phyloP scores from a whole-genome alignment of 2,329 filamentous ascomycete species.

The Albophoma yamanashiensis region DNA sequence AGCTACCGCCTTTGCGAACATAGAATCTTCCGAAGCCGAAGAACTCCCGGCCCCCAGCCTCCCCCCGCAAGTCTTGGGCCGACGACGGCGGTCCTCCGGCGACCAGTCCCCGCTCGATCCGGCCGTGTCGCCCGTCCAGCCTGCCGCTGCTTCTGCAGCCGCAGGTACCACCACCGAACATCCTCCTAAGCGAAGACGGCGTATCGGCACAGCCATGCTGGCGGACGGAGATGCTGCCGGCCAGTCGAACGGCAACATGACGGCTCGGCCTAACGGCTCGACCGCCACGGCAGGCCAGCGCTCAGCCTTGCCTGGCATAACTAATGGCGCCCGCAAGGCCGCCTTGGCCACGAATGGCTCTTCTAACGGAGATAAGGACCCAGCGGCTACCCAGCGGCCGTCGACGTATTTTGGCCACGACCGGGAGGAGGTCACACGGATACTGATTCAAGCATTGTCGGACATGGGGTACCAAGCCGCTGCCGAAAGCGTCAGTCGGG shows the following conservation, averaged over 20 bases:
- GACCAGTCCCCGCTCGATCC: conserved; percentile 24
- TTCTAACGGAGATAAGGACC: conserved; percentile 19
- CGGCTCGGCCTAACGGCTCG: conserved; percentile 29
- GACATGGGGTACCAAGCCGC: conserved; percentile 80
- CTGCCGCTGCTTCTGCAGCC: conserved; percentile 7
- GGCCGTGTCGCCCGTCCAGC: conserved; percentile 10
- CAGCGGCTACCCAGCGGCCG: conserved; percentile 6
- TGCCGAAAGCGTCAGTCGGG: conserved; percentile 61
- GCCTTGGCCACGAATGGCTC: conserved; percentile 44
- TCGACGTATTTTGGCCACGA: conserved; percentile 69
- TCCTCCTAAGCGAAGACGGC: conserved; percentile 43
- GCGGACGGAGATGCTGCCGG: conserved; percentile 40
- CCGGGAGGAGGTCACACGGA: conserved; percentile 83
- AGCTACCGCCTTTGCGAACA: conserved; percentile 25
- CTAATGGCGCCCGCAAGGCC: conserved; percentile 38
- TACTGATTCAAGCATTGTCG: conserved; percentile 81
- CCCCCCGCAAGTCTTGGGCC: conserved; percentile 36
- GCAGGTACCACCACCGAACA: conserved; percentile 5
- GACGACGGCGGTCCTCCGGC: conserved; percentile 39
- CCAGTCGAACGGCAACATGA: conserved; percentile 45
- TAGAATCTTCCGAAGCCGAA: conserved; percentile 25
- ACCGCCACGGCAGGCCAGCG: conserved; percentile 17
- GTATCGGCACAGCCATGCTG: conserved; percentile 47
- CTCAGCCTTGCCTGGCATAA: conserved; percentile 11
- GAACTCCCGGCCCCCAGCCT: conserved; percentile 13